Conservation (phyloP, 108 stramenopile species). For the Cylindrotheca closterium region DNA sequence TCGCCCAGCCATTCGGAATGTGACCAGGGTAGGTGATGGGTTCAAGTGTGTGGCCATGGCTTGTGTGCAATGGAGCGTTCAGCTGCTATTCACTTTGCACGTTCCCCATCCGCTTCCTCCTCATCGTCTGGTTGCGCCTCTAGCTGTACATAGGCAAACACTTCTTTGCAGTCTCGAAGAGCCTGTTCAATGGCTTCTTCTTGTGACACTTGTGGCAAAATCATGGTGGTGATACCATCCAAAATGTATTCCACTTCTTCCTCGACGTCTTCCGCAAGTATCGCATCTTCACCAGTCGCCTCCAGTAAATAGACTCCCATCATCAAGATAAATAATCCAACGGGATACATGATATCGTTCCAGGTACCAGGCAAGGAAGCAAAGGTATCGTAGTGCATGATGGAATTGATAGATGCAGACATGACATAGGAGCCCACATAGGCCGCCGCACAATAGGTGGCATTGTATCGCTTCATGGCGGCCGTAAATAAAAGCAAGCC, state of each 20-base stretch:
- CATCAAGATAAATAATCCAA: slow-evolving; percentile 59
- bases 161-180: no score
- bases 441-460: slow-evolving; percentile 74
- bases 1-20: no score
- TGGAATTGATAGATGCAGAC: slow-evolving; percentile 65
- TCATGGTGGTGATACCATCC: background rate
- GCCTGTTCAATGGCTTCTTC: no score
- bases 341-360: slow-evolving; percentile 61
- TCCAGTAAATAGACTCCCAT: slow-evolving; percentile 63
- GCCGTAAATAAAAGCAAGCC: slow-evolving; percentile 66
- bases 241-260: background rate
- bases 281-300: slow-evolving; percentile 1
- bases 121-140: no score
- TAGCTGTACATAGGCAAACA: no score
- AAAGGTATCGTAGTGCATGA: slow-evolving; percentile 78
- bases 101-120: no score
- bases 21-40: no score
- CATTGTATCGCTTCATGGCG: slow-evolving; percentile 86
- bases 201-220: background rate
- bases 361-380: slow-evolving; percentile 33
- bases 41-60: no score
- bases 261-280: background rate
- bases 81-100: no score
- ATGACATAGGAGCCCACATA: slow-evolving; percentile 83
- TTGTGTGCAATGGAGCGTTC: no score